phyloP scores from a whole-genome alignment of 768 basidiomycete species.

The Leccinum boreale region DNA sequence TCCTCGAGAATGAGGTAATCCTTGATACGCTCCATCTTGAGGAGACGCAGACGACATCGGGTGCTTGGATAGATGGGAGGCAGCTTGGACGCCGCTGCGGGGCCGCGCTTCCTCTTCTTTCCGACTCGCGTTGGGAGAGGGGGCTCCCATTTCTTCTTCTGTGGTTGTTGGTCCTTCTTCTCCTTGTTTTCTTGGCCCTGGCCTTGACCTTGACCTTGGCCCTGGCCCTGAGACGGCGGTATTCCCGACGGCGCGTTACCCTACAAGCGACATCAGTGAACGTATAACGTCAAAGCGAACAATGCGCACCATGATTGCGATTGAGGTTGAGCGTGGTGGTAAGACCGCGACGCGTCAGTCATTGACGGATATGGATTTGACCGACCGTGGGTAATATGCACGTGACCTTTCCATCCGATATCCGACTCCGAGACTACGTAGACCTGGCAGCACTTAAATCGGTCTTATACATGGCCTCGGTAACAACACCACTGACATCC shows the following conservation, averaged over 20 bases:
- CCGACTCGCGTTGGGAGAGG: constrained; percentile 95
- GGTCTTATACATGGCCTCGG: constrained; percentile 17
- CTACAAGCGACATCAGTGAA: constrained; percentile 36
- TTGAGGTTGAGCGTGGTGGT: constrained; percentile 1
- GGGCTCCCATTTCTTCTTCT: constrained; percentile 97
- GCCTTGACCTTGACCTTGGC: constrained; percentile 44
- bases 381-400: constrained; percentile 20
- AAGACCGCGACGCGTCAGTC: constrained; percentile 50
- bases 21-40: constrained; percentile 98
- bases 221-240: constrained; percentile 33
- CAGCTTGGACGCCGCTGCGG: constrained; percentile 84
- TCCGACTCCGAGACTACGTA: not conserved
- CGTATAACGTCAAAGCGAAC: not conserved
- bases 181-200: constrained; percentile 48
- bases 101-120: constrained; percentile 94
- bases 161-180: constrained; percentile 42
- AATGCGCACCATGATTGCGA: constrained; percentile 23
- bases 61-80: constrained; percentile 93
- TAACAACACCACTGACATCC: constrained; percentile 51
- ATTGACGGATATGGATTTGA: constrained; percentile 36
- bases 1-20: constrained; percentile 96
- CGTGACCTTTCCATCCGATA: constrained; percentile 15
- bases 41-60: constrained; percentile 88
- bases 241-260: constrained; percentile 74
- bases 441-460: not conserved